phyloP scores from a whole-genome alignment of 257 asterid genomes.

The Ballota nigra region DNA sequence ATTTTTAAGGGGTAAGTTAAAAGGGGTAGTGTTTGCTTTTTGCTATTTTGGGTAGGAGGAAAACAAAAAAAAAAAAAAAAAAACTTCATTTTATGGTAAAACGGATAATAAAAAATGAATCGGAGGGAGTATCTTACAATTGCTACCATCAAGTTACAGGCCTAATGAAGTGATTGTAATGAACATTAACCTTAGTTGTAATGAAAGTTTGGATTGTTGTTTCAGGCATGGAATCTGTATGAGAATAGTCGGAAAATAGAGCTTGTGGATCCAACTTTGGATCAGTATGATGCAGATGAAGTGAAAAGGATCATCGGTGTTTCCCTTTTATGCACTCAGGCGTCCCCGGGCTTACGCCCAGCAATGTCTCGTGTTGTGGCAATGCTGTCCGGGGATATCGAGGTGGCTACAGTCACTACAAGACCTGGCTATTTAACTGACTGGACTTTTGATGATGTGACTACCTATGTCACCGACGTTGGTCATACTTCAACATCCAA shows the following conservation, averaged over 20 bases:
- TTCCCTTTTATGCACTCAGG: background rate
- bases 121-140: too few relatives aligned
- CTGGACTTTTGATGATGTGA: background rate
- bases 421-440: background rate
- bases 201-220: background rate
- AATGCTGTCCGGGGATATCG: background rate
- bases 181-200: too few relatives aligned
- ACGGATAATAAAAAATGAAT: too few relatives aligned
- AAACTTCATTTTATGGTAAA: too few relatives aligned
- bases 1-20: too few relatives aligned
- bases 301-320: background rate
- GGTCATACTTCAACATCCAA: background rate
- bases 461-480: background rate
- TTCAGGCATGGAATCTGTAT: constrained; percentile 40
- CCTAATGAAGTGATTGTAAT: too few relatives aligned
- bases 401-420: background rate
- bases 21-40: too few relatives aligned
- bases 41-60: too few relatives aligned
- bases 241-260: constrained; percentile 31
- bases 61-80: too few relatives aligned
- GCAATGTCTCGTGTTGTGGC: background rate
- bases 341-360: background rate
- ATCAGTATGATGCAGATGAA: background rate
- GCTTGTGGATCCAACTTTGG: constrained; percentile 34
- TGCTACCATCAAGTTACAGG: too few relatives aligned